Conservation (phyloP, 805 yeast genomes). For the Torulaspora delbrueckii region DNA sequence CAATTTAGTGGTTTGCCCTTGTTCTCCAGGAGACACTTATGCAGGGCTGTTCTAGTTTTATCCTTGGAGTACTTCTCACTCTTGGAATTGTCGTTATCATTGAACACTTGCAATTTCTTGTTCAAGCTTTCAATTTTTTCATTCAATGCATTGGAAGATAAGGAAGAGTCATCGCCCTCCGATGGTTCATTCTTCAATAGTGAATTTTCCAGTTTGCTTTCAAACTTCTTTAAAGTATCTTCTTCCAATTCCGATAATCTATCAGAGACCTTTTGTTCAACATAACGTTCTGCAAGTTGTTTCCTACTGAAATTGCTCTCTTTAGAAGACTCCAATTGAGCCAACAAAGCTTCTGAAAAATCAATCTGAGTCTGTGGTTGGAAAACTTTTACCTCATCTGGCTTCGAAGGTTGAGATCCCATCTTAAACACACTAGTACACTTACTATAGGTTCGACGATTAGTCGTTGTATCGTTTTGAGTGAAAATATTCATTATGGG, state of each 20-base stretch:
- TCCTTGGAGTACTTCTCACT: constrained; percentile 25
- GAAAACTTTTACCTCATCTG: constrained; percentile 57
- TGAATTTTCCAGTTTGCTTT: constrained; percentile 43
- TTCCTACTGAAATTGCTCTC: constrained; percentile 70
- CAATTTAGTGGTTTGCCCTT: constrained; percentile 68
- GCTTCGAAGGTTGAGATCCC: constrained; percentile 60
- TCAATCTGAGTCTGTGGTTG: constrained; percentile 65
- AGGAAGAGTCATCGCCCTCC: constrained; percentile 20
- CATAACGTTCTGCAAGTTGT: constrained; percentile 60
- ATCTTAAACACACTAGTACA: constrained; percentile 27
- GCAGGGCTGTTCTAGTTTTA: constrained; percentile 43
- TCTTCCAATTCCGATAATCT: constrained; percentile 52
- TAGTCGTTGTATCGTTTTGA: not conserved
- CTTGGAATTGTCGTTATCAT: constrained; percentile 31
- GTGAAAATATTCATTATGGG: constrained; percentile 3
- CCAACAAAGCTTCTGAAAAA: constrained; percentile 57
- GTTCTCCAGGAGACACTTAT: constrained; percentile 55
- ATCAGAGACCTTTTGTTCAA: constrained; percentile 59
- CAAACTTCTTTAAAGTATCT: constrained; percentile 49
- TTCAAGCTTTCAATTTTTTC: constrained; percentile 42
- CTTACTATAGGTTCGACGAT: not conserved
- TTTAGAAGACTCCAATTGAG: constrained; percentile 55
- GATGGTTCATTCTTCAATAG: constrained; percentile 36
- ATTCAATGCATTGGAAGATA: constrained; percentile 29
- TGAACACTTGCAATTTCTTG: constrained; percentile 36